These are phyloP conservation scores for Mucor sp. DNA, from an alignment of 371 early-diverging fungal genomes.

Conservation along the genomic window DNA sequence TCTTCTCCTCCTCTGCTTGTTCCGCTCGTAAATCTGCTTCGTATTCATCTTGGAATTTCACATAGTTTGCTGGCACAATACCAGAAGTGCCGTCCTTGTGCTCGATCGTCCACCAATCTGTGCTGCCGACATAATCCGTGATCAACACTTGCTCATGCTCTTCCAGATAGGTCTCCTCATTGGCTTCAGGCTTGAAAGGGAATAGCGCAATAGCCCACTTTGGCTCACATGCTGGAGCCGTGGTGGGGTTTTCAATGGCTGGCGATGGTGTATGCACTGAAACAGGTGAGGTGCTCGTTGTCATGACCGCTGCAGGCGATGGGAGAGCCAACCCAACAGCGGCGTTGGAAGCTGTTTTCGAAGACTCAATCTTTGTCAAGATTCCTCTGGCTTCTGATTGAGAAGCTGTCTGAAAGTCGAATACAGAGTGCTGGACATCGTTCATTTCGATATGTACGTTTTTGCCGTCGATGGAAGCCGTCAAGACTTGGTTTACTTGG, in stretches of 20 bases:
- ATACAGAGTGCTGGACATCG: conserved; percentile 41
- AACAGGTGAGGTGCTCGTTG: neutral
- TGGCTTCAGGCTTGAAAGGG: conserved; percentile 71
- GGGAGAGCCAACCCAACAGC: neutral
- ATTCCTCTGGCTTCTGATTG: conserved; percentile 70
- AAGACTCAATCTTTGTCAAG: conserved; percentile 58
- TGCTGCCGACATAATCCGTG: conserved; percentile 61
- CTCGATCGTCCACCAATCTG: conserved; percentile 74
- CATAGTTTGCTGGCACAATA: conserved; percentile 59
- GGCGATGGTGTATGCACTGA: neutral
- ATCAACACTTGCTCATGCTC: conserved; percentile 78
- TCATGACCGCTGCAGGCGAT: neutral
- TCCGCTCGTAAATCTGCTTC: conserved; percentile 12
- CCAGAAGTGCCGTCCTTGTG: conserved; percentile 43
- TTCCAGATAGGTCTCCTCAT: conserved; percentile 70
- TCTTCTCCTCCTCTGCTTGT: conserved; percentile 9
- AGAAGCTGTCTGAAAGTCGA: conserved; percentile 64
- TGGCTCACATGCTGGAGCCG: conserved; percentile 32
- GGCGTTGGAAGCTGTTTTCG: conserved; percentile 13
- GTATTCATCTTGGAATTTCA: conserved; percentile 44
- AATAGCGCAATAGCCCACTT: conserved; percentile 74
- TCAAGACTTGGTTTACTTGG: conserved; percentile 56
- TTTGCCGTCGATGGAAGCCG: conserved; percentile 59
- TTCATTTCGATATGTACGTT: conserved; percentile 60
- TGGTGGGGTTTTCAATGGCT: conserved; percentile 21